A percentile compares a stretch with the other conserved stretches of the same genome.
phyloP scores from a whole-genome alignment of 768 basidiomycete genomes.

The Cystofilobasidium capitatum region DNA sequence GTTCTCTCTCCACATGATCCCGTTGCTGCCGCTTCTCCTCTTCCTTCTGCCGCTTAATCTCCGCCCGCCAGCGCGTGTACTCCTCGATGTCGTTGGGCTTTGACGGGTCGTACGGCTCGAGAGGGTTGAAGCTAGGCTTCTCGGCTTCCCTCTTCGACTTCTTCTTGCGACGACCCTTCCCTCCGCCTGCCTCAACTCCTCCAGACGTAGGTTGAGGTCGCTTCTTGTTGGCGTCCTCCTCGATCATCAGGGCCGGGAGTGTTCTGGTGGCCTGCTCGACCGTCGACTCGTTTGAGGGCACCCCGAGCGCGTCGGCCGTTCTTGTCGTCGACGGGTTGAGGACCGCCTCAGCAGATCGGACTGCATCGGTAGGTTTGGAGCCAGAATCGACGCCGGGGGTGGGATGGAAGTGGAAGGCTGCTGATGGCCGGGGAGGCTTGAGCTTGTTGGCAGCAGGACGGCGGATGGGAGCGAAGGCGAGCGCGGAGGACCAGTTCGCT shows the following conservation, averaged over 20 bases:
- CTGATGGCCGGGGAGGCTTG: slow-evolving; percentile 51
- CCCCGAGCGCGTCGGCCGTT: not conserved
- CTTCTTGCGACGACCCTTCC: slow-evolving; percentile 55
- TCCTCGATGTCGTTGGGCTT: slow-evolving; percentile 84
- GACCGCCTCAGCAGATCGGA: slow-evolving; percentile 10
- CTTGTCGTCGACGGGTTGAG: not conserved
- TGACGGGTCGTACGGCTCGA: slow-evolving; percentile 56
- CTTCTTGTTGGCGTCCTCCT: slow-evolving; percentile 69
- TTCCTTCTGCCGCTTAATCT: slow-evolving; percentile 55
- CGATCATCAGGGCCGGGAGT: slow-evolving; percentile 74
- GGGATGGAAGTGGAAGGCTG: slow-evolving; percentile 40
- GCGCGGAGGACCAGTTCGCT: slow-evolving; percentile 82
- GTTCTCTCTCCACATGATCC: slow-evolving; percentile 5
- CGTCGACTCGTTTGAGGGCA: not conserved
- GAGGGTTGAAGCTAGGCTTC: slow-evolving; percentile 13
- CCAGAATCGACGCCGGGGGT: slow-evolving; percentile 3
- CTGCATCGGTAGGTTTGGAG: slow-evolving; percentile 18
- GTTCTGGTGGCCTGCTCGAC: not conserved
- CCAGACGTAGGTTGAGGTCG: slow-evolving; percentile 30
- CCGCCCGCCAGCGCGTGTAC: slow-evolving; percentile 69
- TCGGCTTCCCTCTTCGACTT: slow-evolving; percentile 2
- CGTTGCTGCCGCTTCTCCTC: slow-evolving; percentile 40
- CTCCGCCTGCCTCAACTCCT: slow-evolving; percentile 49
- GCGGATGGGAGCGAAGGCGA: slow-evolving; percentile 77
- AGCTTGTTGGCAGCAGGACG: slow-evolving; percentile 52